phyloP scores from a whole-genome alignment of 331 rosid species.

The Dryas integrifolia region DNA sequence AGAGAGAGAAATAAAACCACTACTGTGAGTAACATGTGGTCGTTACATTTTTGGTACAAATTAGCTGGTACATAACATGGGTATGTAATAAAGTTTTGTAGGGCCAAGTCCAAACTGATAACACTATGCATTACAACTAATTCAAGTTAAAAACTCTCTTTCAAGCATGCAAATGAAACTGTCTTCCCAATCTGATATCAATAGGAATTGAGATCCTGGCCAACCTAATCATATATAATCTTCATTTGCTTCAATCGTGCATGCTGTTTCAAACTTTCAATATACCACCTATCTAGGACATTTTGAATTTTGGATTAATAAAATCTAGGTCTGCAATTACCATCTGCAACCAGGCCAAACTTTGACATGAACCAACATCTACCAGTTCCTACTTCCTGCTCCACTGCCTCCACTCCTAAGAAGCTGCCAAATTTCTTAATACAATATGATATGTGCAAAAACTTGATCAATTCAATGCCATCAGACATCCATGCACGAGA shows the following conservation, averaged over 20 bases:
- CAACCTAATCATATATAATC: not conserved
- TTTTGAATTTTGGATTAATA: not conserved
- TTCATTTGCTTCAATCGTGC: conserved; percentile 3
- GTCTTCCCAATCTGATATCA: conserved; percentile 12
- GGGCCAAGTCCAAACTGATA: conserved; percentile 15
- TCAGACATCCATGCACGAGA: not conserved
- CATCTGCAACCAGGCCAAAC: not conserved
- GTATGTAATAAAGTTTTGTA: not conserved
- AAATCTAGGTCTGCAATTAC: conserved; percentile 1
- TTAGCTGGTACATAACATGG: conserved; percentile 16
- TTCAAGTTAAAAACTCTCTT: conserved; percentile 13
- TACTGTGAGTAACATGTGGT: conserved; percentile 24
- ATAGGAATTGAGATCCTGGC: conserved; percentile 6
- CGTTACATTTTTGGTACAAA: conserved; percentile 10
- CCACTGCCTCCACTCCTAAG: not conserved
- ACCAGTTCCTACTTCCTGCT: too few relatives aligned
- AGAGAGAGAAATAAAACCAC: not conserved
- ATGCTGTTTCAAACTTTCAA: not conserved
- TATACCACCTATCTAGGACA: not conserved
- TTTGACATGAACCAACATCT: not conserved
- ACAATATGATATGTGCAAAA: not conserved
- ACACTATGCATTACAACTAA: conserved; percentile 9
- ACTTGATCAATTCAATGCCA: not conserved
- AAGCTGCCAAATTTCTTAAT: not conserved
- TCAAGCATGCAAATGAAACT: conserved; percentile 8